Base-by-base conservation (phyloP, 495 filamentous ascomycete genomes). In the Saxophila tyrrhenica region DNA sequence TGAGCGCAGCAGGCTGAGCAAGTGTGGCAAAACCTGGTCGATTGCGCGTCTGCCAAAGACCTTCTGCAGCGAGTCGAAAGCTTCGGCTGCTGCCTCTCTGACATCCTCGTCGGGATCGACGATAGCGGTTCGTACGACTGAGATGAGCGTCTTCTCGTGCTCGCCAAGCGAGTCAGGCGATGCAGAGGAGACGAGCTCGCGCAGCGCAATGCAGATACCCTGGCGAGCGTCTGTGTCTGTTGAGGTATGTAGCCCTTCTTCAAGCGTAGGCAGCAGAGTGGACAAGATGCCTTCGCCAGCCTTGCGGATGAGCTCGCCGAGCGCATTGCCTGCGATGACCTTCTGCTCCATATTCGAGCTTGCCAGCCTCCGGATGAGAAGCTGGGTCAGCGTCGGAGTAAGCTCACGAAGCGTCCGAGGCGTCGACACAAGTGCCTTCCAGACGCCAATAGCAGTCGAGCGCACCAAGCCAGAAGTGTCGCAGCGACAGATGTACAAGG, bases 301-400 rank as follows among this genome's bases (percentile, higher is more conserved):
- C 70, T 95, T 98, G 57, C 92, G 81, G 61, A 98, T 97, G 24
- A 98, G 75, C 64, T 98, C 92, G 60, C 92, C 94, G 48, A 98
- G 75, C 11, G 92, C 89, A 66, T 97, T 97, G 62, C 91, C 89
- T 47, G 92, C 94, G 72, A 98, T 98, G 55, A 94, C 84, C 71
- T 95, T 96, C 67, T 97, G 92, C 68, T 98, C 92, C 84, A 94
- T 87, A 64, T 95, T 97, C 2, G 89, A 85, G 59, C 88, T 96
- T 51, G 88, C 92, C 38, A 98, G 82, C 35, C 92, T 86, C 51
- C 89, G 83, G 67, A 97, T 97, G 58, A 98, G 83, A 59, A 97
- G 78, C 67, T 94, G 89, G 5, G 88, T 94, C 39, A 98, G 79
- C 7, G 89, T 95, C 24, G 92, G 91, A 35, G 95, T 83, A 61